Base-by-base conservation (phyloP, 805 yeast species). In the Grigorovia yakushimaensis region DNA sequence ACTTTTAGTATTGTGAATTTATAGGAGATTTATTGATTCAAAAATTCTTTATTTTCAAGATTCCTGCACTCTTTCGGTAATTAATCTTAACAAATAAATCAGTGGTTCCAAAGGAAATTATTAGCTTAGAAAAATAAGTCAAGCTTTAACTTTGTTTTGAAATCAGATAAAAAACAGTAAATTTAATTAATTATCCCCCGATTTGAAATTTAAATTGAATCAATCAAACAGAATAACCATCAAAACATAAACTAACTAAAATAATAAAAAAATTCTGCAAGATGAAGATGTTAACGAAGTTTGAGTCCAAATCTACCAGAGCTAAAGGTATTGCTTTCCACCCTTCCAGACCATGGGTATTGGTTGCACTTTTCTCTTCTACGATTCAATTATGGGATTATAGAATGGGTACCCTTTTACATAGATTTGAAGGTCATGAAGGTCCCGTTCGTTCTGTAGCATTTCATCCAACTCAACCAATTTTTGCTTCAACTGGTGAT, bases 341-440 rank as follows among this genome's bases (percentile, higher is more conserved):
- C 69, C 96, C 98, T 46, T 60, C 57, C 42, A 76, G 93, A 66
- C 97, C 98, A 50, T 93, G 96, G 97, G 87, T 88, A 50, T 74
- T 93, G 58, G 98, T 89, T 33, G 88, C 98, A 7, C 75, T 94
- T 51, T 93, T 91, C 67, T 86, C 96, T 23, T 88, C 96, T n/a
- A 88, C 96, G n/a, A 91, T 93, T 65, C 98, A 94, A 68, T 75
- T 93, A 54, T 93, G 99, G 99, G 99, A 93, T 69, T 93, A 94
- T 70, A 82, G 99, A 61, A 93, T 93, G 99, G 99, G 99, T 41
- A 88, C 97, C 3, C 71, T 93, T 64, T 81, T 93, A 63, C 98
- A 89, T 67, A 78, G 97, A 49, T 93, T 88, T 61, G 98, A 93
- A 68, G 98, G 91, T 59, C 99, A 93, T 65, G 96, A 86, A 60